Percentiles rank a stretch among this genome's conserved stretches.
Conservation (phyloP, 2,329 filamentous ascomycete species). For the Blastomyces percursus region DNA sequence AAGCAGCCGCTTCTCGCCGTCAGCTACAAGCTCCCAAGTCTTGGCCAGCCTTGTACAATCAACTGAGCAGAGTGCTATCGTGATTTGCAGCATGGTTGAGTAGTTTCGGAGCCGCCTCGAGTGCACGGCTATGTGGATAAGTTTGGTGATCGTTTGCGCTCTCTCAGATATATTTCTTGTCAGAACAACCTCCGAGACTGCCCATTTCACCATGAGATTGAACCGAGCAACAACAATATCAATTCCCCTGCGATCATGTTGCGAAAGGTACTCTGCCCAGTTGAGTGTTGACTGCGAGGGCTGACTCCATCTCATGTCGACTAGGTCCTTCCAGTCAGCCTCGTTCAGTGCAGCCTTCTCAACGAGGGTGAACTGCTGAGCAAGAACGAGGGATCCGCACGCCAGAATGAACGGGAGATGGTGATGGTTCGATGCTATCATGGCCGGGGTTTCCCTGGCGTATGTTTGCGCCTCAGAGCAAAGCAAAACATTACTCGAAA, state of each 20-base stretch:
- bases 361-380: constrained; percentile 54
- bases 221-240: constrained; percentile 56
- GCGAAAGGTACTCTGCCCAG: constrained; percentile 52
- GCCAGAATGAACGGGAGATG: constrained; percentile 55
- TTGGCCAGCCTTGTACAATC: constrained; percentile 47
- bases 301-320: constrained; percentile 53
- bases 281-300: constrained; percentile 42
- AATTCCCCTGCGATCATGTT: constrained; percentile 46
- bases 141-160: constrained; percentile 51
- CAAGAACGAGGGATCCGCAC: constrained; percentile 49
- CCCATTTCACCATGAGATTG: constrained; percentile 58
- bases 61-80: constrained; percentile 50
- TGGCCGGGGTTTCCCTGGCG: constrained; percentile 6
- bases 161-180: constrained; percentile 48
- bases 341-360: constrained; percentile 56
- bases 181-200: constrained; percentile 51
- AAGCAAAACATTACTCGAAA: constrained; percentile 26
- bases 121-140: constrained; percentile 52
- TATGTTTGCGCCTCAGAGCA: constrained; percentile 20
- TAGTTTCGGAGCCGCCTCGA: constrained; percentile 51
- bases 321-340: constrained; percentile 56
- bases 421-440: constrained; percentile 16
- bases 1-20: constrained; percentile 44
- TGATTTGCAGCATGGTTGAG: constrained; percentile 55
- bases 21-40: constrained; percentile 49